Evolutionary conservation across 352 stramenopile genomes (phyloP).

Genomic region (Discostella stelligera): DNA sequence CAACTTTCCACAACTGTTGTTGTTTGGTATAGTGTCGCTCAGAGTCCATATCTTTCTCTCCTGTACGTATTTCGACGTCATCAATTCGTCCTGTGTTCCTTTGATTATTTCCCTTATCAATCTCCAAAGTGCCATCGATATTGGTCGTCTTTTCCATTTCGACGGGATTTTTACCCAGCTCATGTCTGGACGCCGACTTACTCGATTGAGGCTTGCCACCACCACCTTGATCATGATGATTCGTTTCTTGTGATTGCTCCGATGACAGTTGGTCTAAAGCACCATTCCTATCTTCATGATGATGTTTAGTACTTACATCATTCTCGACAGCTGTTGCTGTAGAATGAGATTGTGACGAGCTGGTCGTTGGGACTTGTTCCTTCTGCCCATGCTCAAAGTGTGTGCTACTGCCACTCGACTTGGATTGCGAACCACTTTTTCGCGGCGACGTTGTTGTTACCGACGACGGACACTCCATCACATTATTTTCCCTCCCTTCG

Average conservation of each 20-base stretch:
- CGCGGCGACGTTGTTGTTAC: constrained; percentile 2
- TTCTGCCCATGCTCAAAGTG: constrained; percentile 41
- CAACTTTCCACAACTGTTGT: constrained; percentile 12
- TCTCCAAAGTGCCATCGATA: neutral
- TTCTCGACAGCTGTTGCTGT: neutral
- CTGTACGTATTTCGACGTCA: neutral
- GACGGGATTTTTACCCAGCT: neutral
- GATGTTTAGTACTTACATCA: constrained; percentile 4
- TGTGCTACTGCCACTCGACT: constrained; percentile 22
- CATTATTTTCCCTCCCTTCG: neutral
- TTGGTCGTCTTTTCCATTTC: neutral
- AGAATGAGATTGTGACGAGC: constrained; percentile 9
- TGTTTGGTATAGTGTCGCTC: neutral
- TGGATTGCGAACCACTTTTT: constrained; percentile 24
- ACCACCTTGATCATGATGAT: constrained; percentile 5
- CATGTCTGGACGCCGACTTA: neutral
- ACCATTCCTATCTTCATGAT: constrained; percentile 7
- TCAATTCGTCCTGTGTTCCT: neutral
- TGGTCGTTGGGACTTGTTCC: constrained; percentile 2
- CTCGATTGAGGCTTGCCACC: neutral
- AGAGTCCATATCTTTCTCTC: constrained; percentile 2
- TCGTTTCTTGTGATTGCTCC: neutral
- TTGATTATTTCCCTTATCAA: constrained; percentile 1
- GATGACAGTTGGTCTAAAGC: constrained; percentile 1
- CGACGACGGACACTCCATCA: constrained; percentile 5